Base-by-base conservation (phyloP, 345 rosid genomes). In the Euphorbia pulcherrima region DNA sequence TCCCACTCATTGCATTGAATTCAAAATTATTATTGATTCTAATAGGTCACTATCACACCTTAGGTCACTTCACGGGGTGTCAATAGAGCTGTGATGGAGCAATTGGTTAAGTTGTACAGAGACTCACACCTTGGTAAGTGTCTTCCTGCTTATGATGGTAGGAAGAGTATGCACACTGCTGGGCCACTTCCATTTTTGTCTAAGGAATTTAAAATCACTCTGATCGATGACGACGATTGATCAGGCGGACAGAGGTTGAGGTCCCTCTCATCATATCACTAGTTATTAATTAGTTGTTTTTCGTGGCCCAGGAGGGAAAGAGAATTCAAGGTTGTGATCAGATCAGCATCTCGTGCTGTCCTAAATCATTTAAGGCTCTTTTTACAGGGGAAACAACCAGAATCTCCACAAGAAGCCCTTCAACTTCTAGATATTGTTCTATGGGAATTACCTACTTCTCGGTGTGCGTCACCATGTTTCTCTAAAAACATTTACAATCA, bases 111-210 rank as follows among this genome's bases (percentile, higher is more conserved):
- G 16, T 13, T 77, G 35, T 90, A 90, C 74, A 75, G 70, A 27
- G 92, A 84, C 6, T 90, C 97, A 5, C 95, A 88, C 75, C 97
- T 92, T 62, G 97, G 95, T 62, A 83, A 62, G 69, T 90, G 97
- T n/a, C 84, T 95, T 62, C 99, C 99, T 60, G 99, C 99, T 70
- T 95, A 95, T 37, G 99, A 95, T 77, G 99, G 99, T 79, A 83
- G 96, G 75, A 95, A 88, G 82, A 88, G 92, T 44, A 88, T 95
- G 67, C 92, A 95, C 83, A 95, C 99, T 0, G 97, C 99, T 56
- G 99, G 97, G 53, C 89, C 87, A 58, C 92, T 95, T 76, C 97
- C 99, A 26, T 95, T 95, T 65, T 70, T 81, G 58, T 83, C 89
- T 87, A 92, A 90, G 81, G 97, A 92, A 81, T 95, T 95, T 80